These are phyloP conservation scores for Debaryomyces fabryi DNA, from an alignment of 1,139 yeast species.

Conservation along the genomic window DNA sequence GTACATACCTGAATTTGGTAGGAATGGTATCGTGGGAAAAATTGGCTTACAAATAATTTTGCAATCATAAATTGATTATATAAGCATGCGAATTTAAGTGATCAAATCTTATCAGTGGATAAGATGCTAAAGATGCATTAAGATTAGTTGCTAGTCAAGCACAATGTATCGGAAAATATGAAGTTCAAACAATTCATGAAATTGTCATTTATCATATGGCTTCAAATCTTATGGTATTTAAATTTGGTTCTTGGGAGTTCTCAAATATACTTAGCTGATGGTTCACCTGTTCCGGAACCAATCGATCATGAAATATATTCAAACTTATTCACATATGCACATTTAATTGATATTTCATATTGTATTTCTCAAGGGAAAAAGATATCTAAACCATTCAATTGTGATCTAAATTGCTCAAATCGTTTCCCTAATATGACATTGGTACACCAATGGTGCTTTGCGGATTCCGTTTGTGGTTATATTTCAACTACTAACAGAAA, in stretches of 20 bases:
- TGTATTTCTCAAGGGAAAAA: conserved; percentile 43
- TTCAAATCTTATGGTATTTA: neutral
- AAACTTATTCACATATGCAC: conserved; percentile 45
- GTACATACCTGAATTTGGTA: neutral
- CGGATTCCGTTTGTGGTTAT: conserved; percentile 43
- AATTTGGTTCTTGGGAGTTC: neutral
- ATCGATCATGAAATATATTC: conserved; percentile 28
- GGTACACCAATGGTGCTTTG: conserved; percentile 50
- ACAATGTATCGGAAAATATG: neutral
- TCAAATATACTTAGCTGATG: neutral
- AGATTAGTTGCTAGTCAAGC: neutral
- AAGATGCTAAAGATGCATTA: neutral
- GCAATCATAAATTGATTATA: neutral
- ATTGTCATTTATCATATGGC: neutral
- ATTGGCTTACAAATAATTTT: neutral
- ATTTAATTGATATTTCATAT: conserved; percentile 51
- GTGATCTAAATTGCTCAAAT: conserved; percentile 43
- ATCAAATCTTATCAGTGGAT: neutral
- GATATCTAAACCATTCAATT: conserved; percentile 46
- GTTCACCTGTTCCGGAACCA: conserved; percentile 13
- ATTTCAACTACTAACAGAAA: conserved; percentile 38
- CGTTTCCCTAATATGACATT: conserved; percentile 46
- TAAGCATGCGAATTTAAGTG: neutral
- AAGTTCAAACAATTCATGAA: neutral
- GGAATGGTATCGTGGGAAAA: neutral